Evolutionary conservation across 768 basidiomycete genomes (phyloP).

Genomic region (Boletellus emodensis): DNA sequence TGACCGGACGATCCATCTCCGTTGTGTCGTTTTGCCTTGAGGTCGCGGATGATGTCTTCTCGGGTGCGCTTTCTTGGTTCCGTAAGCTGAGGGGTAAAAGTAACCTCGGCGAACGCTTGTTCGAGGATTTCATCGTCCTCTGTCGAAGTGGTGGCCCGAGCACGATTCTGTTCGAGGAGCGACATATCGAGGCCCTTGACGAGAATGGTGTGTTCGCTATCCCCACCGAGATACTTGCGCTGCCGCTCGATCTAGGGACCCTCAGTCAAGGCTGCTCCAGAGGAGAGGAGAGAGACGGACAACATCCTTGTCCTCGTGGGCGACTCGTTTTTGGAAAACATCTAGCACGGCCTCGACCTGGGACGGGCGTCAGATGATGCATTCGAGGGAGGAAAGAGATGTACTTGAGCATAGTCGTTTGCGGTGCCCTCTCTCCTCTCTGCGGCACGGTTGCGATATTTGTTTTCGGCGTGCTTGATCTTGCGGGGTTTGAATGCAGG

Average conservation of each 20-base stretch:
- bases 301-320: conserved; percentile 53
- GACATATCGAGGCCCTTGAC: conserved; percentile 90
- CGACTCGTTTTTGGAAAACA: conserved; percentile 69
- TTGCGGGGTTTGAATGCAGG: conserved; percentile 81
- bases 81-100: conserved; percentile 23
- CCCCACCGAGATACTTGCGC: conserved; percentile 77
- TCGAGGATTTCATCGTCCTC: conserved; percentile 84
- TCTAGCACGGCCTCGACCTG: conserved; percentile 79
- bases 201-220: conserved; percentile 79
- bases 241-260: conserved; percentile 62
- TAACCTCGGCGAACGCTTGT: conserved; percentile 56
- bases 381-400: conserved; percentile 5
- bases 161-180: conserved; percentile 80
- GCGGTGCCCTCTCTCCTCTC: conserved; percentile 65
- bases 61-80: conserved; percentile 67
- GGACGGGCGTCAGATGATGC: background rate
- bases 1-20: conserved; percentile 11
- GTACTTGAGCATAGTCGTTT: conserved; percentile 71
- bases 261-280: background rate
- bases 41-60: conserved; percentile 67
- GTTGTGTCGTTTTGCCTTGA: conserved; percentile 60
- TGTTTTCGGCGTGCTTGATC: conserved; percentile 55
- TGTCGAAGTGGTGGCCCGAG: conserved; percentile 49
- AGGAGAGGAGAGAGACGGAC: conserved; percentile 37
- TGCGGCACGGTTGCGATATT: conserved; percentile 72